phyloP scores from a whole-genome alignment of 495 filamentous ascomycete species.

The Trichoderma reesei region DNA sequence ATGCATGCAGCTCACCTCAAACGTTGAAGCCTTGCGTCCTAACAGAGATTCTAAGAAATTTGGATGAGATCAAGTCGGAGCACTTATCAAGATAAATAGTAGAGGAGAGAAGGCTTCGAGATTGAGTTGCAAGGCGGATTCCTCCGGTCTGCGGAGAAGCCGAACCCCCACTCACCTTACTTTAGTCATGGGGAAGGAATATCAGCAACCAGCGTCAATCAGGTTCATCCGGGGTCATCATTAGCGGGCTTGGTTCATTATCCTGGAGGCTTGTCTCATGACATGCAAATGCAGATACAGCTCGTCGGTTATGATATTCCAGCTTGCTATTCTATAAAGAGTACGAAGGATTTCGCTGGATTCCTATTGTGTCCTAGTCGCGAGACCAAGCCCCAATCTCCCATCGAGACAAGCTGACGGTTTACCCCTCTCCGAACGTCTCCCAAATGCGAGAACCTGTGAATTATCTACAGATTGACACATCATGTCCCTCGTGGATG shows the following conservation, averaged over 20 bases:
- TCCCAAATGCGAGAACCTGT: not conserved
- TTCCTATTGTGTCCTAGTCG: not conserved
- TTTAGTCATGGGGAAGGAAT: not conserved
- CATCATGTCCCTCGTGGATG: not conserved
- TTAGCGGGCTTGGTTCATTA: too few relatives aligned
- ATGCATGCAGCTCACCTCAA: not conserved
- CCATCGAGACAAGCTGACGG: not conserved
- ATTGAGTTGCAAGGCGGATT: not conserved
- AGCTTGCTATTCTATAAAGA: not conserved
- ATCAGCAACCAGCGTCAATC: not conserved
- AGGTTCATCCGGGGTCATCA: too few relatives aligned
- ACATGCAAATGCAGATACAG: not conserved
- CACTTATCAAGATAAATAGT: not conserved
- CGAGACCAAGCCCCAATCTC: too few relatives aligned
- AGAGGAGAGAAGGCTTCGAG: not conserved
- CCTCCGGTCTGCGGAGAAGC: conserved; percentile 5
- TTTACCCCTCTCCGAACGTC: not conserved
- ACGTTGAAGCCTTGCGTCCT: too few relatives aligned
- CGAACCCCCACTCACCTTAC: not conserved
- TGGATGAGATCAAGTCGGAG: not conserved
- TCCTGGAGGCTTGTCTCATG: too few relatives aligned
- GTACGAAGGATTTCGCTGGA: not conserved
- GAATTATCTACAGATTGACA: not conserved
- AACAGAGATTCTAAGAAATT: not conserved
- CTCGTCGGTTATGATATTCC: not conserved